phyloP scores from a whole-genome alignment of 2,329 filamentous ascomycete species.

The Fusarium concolor region DNA sequence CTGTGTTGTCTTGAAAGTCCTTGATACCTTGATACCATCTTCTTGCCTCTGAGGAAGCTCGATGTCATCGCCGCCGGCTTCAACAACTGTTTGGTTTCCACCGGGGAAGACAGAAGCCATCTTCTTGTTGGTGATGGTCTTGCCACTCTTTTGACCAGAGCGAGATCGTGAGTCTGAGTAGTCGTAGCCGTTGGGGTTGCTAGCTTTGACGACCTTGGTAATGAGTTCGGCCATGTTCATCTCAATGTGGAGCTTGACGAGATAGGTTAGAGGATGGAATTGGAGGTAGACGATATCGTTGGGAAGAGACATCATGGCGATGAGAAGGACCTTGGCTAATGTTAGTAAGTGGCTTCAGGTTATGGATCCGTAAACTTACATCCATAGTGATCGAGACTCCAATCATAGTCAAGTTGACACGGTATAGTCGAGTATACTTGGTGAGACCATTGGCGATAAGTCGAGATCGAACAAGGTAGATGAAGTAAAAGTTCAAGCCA shows the following conservation, averaged over 20 bases:
- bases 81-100: constrained; percentile 38
- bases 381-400: constrained; percentile 49
- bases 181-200: constrained; percentile 42
- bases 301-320: constrained; percentile 49
- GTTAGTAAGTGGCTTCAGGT: neutral
- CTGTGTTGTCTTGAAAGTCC: constrained; percentile 43
- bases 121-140: constrained; percentile 21
- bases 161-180: constrained; percentile 41
- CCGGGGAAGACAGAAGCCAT: constrained; percentile 36
- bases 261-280: constrained; percentile 64
- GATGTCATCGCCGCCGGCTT: constrained; percentile 37
- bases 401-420: constrained; percentile 50
- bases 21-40: constrained; percentile 43
- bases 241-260: constrained; percentile 66
- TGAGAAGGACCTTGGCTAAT: constrained; percentile 39
- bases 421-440: constrained; percentile 61
- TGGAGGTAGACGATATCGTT: constrained; percentile 54
- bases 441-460: constrained; percentile 61
- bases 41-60: constrained; percentile 33
- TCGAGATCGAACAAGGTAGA: constrained; percentile 59
- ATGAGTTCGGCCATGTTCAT: constrained; percentile 66
- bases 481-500: constrained; percentile 63
- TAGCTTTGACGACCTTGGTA: constrained; percentile 52
- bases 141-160: constrained; percentile 37
- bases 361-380: neutral